A percentile compares a stretch with the other conserved stretches of the same genome.
Conservation (phyloP, 78 protist species). For the Tieghemostelium lacteum region DNA sequence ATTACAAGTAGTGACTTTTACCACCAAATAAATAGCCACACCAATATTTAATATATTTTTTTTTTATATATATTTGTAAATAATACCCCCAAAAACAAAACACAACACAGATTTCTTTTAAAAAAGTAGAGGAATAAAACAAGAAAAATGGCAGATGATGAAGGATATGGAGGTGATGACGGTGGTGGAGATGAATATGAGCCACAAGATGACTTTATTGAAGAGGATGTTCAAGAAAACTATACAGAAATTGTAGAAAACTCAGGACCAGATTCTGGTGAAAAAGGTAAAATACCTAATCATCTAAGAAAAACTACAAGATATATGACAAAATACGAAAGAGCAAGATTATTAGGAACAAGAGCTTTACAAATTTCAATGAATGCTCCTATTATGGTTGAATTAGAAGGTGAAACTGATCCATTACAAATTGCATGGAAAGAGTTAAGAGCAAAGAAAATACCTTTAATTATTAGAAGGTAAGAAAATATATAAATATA, state of each 20-base stretch:
- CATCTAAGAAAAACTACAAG: conserved; percentile 89
- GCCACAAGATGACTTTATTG: conserved; percentile 55
- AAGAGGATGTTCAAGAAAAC: conserved; percentile 21
- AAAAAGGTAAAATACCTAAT: conserved; percentile 47
- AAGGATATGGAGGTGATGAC: conserved; percentile 14
- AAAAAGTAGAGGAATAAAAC: no score
- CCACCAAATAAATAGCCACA: no score
- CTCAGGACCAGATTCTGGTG: not conserved
- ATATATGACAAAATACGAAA: conserved; percentile 95
- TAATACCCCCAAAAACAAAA: not conserved
- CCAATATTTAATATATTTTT: no score
- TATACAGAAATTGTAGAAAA: conserved; percentile 73
- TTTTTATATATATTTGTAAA: not conserved
- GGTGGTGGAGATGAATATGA: conserved; percentile 52
- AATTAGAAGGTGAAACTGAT: conserved; percentile 95
- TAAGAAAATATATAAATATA: not conserved
- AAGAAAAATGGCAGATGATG: conserved; percentile 32
- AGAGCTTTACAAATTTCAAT: conserved; percentile 96
- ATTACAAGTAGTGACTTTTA: no score
- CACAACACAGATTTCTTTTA: not conserved
- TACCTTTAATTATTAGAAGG: conserved; percentile 95
- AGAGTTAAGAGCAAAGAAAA: conserved; percentile 91
- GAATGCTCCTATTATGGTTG: conserved; percentile 97
- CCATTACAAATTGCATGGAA: conserved; percentile 95
- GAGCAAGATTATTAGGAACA: conserved; percentile 95